A percentile compares a stretch with the other conserved stretches of the same genome.
Evolutionary conservation across 148 eudicot species (phyloP).

Genomic region (Rhododendron vialii): DNA sequence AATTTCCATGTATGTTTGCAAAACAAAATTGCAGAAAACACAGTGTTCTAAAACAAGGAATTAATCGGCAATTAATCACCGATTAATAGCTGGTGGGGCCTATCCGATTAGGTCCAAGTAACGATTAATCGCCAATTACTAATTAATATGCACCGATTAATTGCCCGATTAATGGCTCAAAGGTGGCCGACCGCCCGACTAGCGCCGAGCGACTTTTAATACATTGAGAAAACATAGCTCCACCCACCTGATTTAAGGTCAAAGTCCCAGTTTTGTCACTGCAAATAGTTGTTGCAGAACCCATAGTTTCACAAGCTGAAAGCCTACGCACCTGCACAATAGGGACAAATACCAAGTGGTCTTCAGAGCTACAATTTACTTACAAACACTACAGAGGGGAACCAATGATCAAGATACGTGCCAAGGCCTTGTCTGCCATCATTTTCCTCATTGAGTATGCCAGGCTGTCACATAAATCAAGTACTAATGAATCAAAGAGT

Average conservation of each 20-base stretch:
- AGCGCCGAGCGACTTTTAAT: too few species aligned
- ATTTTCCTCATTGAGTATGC: slow-evolving; percentile 99
- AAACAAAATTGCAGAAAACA: not conserved
- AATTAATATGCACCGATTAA: too few species aligned
- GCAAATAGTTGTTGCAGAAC: slow-evolving; percentile 96
- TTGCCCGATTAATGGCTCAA: too few species aligned
- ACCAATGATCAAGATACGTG: slow-evolving; percentile 22
- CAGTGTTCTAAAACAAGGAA: too few species aligned
- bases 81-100: too few species aligned
- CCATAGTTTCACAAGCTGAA: slow-evolving; percentile 99
- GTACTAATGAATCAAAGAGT: not conserved
- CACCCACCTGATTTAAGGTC: slow-evolving; percentile 76
- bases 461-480: slow-evolving; percentile 42
- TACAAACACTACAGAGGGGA: not conserved
- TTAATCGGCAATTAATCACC: too few species aligned
- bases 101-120: too few species aligned
- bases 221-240: not conserved
- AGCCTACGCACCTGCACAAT: slow-evolving; percentile 79
- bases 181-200: too few species aligned
- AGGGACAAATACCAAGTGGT: not conserved
- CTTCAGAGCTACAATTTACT: not conserved
- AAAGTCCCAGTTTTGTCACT: slow-evolving; percentile 98
- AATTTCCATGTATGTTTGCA: not conserved
- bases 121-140: too few species aligned
- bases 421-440: slow-evolving; percentile 99